Evolutionary conservation across 345 rosid genomes (phyloP), one percentile per base, ranked within the genome.

Genomic region (Camelina hispida): DNA sequence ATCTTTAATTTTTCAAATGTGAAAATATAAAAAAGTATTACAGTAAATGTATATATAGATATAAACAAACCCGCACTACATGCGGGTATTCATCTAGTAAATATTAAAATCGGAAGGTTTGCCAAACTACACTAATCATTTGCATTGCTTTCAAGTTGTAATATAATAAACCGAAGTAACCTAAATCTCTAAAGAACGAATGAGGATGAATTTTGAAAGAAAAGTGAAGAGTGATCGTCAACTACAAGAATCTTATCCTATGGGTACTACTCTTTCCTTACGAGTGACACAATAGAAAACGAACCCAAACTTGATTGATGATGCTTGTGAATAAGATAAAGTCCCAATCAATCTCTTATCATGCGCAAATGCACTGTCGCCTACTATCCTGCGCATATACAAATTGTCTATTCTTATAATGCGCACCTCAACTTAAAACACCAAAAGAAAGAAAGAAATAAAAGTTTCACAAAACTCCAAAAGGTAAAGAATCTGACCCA

Each of bases 161-260:
- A 9, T 17, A 17, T 17, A 16, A 28, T 18, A 20, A 38, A 38
- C 11, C 10, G 12, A 57, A 30, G 46, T 18, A 0, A 62, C 28
- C 22, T 59, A 37, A 59, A 16, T 47, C 25, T 23, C 0, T 7
- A 37, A 22, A 37, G 32, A 48, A 17, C 6, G 47, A 50, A 7
- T 4, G 9, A n/a, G 9, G 9, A n/a, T 15, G 13, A 15, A 46
- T 46, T 46, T 22, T 9, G 1, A n/a, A 28, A 55, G 9, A 14
- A 22, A 40, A 69, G 15, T 12, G 17, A 34, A 44, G 80, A 76
- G 66, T 62, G 43, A 50, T 63, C 66, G 66, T 70, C 80, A 76
- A 69, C 71, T 69, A 76, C 71, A 76, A 76, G 80, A 69, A 69
- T 70, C 71, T 69, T 76, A 76, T 76, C 80, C 20, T 69, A 59